Conservation (phyloP, 2,329 filamentous ascomycete species). For the Pseudogymnoascus sp. region DNA sequence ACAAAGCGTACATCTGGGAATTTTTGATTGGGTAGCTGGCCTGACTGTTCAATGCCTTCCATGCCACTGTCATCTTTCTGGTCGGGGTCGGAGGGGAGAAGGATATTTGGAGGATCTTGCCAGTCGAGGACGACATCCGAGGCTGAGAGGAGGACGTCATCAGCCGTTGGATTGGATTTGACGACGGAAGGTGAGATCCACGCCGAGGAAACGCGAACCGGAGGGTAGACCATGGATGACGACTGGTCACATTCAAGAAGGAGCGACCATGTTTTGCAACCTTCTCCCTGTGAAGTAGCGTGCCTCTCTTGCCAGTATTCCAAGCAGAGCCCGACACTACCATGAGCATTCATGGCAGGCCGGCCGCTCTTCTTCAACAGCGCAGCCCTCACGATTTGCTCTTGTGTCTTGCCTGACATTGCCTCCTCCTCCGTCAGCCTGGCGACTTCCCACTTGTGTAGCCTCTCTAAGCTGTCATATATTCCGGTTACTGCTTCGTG, state of each 20-base stretch:
- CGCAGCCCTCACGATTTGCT: conserved; percentile 24
- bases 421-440: conserved; percentile 44
- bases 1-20: conserved; percentile 68
- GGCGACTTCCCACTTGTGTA: conserved; percentile 65
- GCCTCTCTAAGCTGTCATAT: conserved; percentile 58
- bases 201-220: conserved; percentile 62
- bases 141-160: conserved; percentile 31
- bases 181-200: conserved; percentile 67
- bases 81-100: conserved; percentile 41
- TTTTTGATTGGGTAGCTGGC: conserved; percentile 39
- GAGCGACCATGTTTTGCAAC: conserved; percentile 54
- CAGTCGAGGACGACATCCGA: conserved; percentile 50
- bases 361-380: conserved; percentile 64
- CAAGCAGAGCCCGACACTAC: conserved; percentile 60
- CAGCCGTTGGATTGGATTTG: conserved; percentile 44
- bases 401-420: conserved; percentile 39
- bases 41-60: conserved; percentile 43
- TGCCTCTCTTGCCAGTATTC: conserved; percentile 70
- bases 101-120: conserved; percentile 62
- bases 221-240: conserved; percentile 40
- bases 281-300: conserved; percentile 35
- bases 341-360: conserved; percentile 62
- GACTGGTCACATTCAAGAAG: conserved; percentile 56
- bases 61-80: conserved; percentile 44
- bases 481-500: conserved; percentile 71